Conservation (phyloP, 768 basidiomycete genomes). For the Chalciporus chontae region DNA sequence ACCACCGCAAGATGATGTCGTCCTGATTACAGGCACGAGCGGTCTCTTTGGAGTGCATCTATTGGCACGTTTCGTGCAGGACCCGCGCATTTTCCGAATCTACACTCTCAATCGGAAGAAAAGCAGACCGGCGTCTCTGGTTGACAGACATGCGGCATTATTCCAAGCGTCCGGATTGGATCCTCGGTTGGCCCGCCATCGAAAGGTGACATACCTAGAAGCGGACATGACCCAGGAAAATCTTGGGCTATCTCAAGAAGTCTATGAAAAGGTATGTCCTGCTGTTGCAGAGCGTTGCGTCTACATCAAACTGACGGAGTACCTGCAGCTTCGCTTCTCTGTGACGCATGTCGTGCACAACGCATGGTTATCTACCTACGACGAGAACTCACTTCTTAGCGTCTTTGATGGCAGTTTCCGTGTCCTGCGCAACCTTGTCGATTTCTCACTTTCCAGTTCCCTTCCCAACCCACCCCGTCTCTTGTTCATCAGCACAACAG, state of each 20-base stretch:
- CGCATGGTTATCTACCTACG: constrained; percentile 12
- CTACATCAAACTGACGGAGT: too few relatives aligned
- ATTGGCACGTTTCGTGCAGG: constrained; percentile 20
- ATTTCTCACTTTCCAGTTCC: constrained; percentile 35
- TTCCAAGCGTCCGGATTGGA: constrained; percentile 33
- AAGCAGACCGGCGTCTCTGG: constrained; percentile 12
- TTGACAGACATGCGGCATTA: constrained; percentile 25
- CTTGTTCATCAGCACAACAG: constrained; percentile 31
- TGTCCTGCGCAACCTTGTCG: constrained; percentile 31
- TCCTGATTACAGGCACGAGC: constrained; percentile 36
- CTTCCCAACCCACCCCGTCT: constrained; percentile 26
- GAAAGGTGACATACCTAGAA: constrained; percentile 34
- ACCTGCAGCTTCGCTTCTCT: constrained; percentile 14
- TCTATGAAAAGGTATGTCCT: constrained; percentile 13
- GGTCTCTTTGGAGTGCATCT: constrained; percentile 32
- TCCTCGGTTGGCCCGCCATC: constrained; percentile 20
- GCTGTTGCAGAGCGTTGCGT: too few relatives aligned
- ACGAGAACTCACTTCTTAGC: constrained; percentile 3
- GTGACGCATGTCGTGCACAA: constrained; percentile 40
- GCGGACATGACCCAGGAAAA: constrained; percentile 18
- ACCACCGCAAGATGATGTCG: constrained; percentile 2
- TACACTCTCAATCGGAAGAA: constrained; percentile 29
- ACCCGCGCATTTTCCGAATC: constrained; percentile 16
- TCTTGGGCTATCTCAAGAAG: constrained; percentile 26
- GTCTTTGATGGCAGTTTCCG: constrained; percentile 9